Percentiles rank a stretch among this genome's conserved stretches.
phyloP scores from a whole-genome alignment of 768 basidiomycete genomes.

The Leccinum disarticulatum region DNA sequence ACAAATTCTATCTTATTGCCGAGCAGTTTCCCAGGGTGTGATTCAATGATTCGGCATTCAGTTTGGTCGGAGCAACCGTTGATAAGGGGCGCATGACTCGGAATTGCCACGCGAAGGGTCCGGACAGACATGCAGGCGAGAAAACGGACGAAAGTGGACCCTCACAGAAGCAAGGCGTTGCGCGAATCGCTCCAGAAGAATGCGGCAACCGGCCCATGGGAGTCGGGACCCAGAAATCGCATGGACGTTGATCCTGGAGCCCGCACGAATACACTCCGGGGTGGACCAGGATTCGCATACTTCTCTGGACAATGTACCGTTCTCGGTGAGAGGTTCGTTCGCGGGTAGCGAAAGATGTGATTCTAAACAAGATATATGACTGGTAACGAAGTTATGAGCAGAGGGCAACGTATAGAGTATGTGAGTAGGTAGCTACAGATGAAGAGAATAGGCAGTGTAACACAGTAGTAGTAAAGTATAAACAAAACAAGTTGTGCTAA shows the following conservation, averaged over 20 bases:
- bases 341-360: background rate
- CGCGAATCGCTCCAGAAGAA: conserved; percentile 5
- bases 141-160: background rate
- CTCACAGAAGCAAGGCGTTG: conserved; percentile 2
- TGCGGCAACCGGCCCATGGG: background rate
- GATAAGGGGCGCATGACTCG: background rate
- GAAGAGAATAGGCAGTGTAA: conserved; percentile 1
- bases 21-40: background rate
- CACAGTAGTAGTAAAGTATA: background rate
- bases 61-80: background rate
- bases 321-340: background rate
- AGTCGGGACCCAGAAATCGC: conserved; percentile 3
- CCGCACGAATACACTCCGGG: background rate
- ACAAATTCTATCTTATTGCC: conserved; percentile 1
- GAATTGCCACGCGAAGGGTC: background rate
- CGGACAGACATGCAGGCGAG: background rate
- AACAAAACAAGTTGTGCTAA: conserved; percentile 7
- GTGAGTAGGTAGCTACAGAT: conserved; percentile 19
- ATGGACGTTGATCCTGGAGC: conserved; percentile 4
- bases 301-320: background rate
- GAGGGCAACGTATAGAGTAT: conserved; percentile 6
- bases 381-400: conserved; percentile 7
- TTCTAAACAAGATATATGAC: background rate
- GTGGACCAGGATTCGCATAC: conserved; percentile 5
- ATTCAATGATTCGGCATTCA: background rate